A percentile compares a stretch with the other conserved stretches of the same genome.
These are phyloP conservation scores for Aspergillus japonicus DNA, from an alignment of 2,329 filamentous ascomycete species.

Conservation along the genomic window DNA sequence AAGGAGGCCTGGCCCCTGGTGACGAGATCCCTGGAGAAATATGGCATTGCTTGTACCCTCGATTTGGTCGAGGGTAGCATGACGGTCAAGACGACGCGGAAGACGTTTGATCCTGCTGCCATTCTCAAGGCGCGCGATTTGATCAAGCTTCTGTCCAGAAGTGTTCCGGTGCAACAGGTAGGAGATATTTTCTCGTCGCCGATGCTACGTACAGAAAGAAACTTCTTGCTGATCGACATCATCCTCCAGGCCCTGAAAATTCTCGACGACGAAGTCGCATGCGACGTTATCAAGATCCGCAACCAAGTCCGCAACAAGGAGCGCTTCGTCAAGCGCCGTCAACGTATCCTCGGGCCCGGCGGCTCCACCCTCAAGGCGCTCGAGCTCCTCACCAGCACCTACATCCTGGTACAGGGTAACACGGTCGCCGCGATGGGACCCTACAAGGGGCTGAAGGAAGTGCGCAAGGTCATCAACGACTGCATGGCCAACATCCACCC, in stretches of 20 bases:
- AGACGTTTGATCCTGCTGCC: conserved; percentile 86
- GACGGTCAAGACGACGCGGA: conserved; percentile 91
- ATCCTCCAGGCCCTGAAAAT: conserved; percentile 72
- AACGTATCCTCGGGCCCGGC: conserved; percentile 86
- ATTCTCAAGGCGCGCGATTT: conserved; percentile 93
- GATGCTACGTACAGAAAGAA: background rate
- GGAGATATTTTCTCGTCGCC: background rate
- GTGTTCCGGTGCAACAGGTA: conserved; percentile 81
- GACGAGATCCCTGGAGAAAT: conserved; percentile 80
- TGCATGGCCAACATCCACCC: conserved; percentile 94
- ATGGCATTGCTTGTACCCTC: conserved; percentile 84
- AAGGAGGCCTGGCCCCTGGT: conserved; percentile 91
- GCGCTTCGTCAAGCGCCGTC: conserved; percentile 88
- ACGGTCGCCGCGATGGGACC: conserved; percentile 90
- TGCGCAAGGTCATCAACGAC: conserved; percentile 84
- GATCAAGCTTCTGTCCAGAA: conserved; percentile 87
- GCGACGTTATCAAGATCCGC: conserved; percentile 94
- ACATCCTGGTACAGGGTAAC: conserved; percentile 94
- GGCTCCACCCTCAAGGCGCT: conserved; percentile 92
- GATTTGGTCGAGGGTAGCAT: conserved; percentile 95
- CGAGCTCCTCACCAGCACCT: conserved; percentile 85
- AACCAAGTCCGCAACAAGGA: conserved; percentile 91
- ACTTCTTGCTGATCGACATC: background rate
- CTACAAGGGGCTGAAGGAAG: conserved; percentile 90
- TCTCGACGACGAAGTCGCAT: conserved; percentile 84